Evolutionary conservation across 441 rosid genomes (phyloP), one percentile per base, ranked within the genome.

Genomic region (Euphorbia schlechtendalii): DNA sequence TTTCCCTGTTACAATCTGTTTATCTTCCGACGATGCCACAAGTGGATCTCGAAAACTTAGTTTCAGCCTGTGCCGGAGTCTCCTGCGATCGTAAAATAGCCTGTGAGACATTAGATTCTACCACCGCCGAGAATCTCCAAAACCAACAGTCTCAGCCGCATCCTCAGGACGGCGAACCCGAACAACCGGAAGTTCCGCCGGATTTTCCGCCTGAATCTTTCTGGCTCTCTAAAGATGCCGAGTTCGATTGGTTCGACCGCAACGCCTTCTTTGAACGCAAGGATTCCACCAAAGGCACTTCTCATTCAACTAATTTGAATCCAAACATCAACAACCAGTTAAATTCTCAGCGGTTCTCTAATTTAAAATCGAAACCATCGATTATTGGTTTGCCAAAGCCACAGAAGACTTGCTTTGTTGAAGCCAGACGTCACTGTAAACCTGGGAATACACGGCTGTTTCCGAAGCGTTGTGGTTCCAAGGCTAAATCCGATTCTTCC

Each of bases 131-230:
- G 4, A 51, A 58, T 68, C 61, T 68, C 63, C 52, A 57, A 40
- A n/a, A 3, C 5, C 30, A 56, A 8, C 61, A 28, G 4, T n/a
- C n/a, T n/a, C n/a, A n/a, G n/a, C n/a, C n/a, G n/a, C n/a, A n/a
- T n/a, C 54, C 66, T n/a, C 0, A 65, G 40, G 68, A 27, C 2
- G 73, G 45, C 7, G 68, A 45, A 32, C 36, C 64, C 0, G 73
- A 69, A 13, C 73, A 27, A 1, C n/a, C n/a, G n/a, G n/a, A n/a
- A n/a, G n/a, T n/a, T n/a, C n/a, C n/a, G n/a, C 73, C 66, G 4
- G 83, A 89, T 76, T 83, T 78, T 49, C 96, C 96, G n/a, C 92
- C 98, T 4, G 91, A 89, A 28, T 92, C 98, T 54, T 86, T 87
- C 65, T 87, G 78, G 81, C 79, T 92, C 8, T 82, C 96, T 8